Conservation (phyloP, 1,139 yeast species). For the Wickerhamomyces sp. region DNA sequence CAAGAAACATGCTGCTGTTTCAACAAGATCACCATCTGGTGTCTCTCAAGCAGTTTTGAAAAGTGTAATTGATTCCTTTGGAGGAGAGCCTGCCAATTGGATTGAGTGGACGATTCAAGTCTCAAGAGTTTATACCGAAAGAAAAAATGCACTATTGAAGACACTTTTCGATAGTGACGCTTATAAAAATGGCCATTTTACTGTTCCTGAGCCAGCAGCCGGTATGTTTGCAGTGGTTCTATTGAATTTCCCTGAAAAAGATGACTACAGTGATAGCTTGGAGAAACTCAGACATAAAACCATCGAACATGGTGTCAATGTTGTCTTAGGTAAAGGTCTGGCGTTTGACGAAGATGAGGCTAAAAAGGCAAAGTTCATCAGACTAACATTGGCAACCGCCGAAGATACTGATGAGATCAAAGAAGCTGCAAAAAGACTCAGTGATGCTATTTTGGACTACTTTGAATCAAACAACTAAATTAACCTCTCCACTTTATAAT, state of each 20-base stretch:
- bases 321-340: constrained; percentile 49
- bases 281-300: constrained; percentile 21
- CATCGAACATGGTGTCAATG: constrained; percentile 41
- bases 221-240: constrained; percentile 74
- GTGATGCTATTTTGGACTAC: constrained; percentile 41
- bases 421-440: constrained; percentile 46
- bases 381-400: constrained; percentile 53
- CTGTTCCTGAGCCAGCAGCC: constrained; percentile 57
- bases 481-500: neutral
- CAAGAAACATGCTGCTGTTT: constrained; percentile 29
- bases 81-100: constrained; percentile 39
- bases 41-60: constrained; percentile 31
- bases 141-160: constrained; percentile 46
- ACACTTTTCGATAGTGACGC: constrained; percentile 33
- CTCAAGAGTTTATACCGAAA: constrained; percentile 51
- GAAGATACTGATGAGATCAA: constrained; percentile 38
- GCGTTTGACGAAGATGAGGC: constrained; percentile 36
- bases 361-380: constrained; percentile 38
- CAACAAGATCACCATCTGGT: constrained; percentile 45
- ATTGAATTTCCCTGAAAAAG: constrained; percentile 34
- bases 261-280: constrained; percentile 39
- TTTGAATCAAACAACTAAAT: constrained; percentile 26
- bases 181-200: constrained; percentile 34
- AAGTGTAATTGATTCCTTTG: constrained; percentile 25
- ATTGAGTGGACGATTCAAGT: constrained; percentile 46